Evolutionary conservation across 768 basidiomycete genomes (phyloP).

Genomic region (Tremella yokohamensis): DNA sequence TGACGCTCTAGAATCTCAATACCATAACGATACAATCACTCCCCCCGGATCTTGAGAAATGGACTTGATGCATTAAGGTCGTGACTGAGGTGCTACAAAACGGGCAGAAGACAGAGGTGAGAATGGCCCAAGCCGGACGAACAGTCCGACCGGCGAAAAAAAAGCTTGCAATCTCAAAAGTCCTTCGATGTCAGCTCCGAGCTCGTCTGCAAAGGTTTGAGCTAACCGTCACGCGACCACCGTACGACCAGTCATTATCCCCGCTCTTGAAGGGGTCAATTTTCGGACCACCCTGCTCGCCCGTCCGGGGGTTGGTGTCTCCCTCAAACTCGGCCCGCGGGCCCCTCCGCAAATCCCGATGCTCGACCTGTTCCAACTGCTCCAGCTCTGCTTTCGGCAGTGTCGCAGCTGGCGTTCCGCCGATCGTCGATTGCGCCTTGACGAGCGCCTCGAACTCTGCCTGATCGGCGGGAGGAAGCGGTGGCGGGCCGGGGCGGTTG

Average conservation of each 20-base stretch:
- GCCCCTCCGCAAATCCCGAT: slow-evolving; percentile 43
- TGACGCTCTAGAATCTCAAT: too few relatives aligned
- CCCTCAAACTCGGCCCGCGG: slow-evolving; percentile 46
- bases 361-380: slow-evolving; percentile 13
- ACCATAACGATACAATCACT: too few relatives aligned
- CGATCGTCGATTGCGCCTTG: slow-evolving; percentile 30
- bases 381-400: slow-evolving; percentile 20
- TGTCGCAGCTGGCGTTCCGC: slow-evolving; percentile 28
- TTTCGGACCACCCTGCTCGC: slow-evolving; percentile 49
- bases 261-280: slow-evolving; percentile 48
- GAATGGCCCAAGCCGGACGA: too few relatives aligned
- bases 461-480: slow-evolving; percentile 42
- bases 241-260: slow-evolving; percentile 48
- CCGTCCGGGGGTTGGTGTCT: slow-evolving; percentile 47
- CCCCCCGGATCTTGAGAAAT: too few relatives aligned
- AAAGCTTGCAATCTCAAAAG: too few relatives aligned
- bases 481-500: slow-evolving; percentile 41
- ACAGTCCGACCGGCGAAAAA: too few relatives aligned
- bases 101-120: too few relatives aligned
- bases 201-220: too few relatives aligned
- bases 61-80: too few relatives aligned
- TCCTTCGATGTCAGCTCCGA: too few relatives aligned
- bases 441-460: slow-evolving; percentile 47
- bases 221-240: slow-evolving; percentile 45
- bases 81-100: too few relatives aligned